Conservation (phyloP, 1,284 basidiomycete species). For the Exobasidium cylindrosporum region DNA sequence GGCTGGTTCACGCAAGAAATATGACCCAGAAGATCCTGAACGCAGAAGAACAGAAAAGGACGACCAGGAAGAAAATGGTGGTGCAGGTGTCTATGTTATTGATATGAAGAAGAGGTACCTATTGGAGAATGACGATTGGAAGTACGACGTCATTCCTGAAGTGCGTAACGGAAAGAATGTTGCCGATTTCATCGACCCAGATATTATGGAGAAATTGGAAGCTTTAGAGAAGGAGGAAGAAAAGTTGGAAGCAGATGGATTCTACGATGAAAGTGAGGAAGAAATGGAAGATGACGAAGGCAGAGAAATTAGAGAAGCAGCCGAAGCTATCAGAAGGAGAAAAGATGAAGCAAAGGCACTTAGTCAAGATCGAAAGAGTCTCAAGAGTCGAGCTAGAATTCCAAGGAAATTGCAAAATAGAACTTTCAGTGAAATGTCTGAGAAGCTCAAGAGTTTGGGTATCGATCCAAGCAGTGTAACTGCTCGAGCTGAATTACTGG, state of each 20-base stretch:
- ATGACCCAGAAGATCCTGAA: conserved; percentile 43
- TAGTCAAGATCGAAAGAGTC: conserved; percentile 80
- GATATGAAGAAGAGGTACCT: conserved; percentile 72
- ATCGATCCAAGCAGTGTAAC: conserved; percentile 84
- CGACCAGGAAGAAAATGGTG: conserved; percentile 52
- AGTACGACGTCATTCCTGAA: conserved; percentile 90
- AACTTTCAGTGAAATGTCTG: conserved; percentile 80
- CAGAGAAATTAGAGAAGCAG: conserved; percentile 72
- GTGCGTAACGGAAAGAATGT: conserved; percentile 98
- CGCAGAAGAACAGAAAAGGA: conserved; percentile 48
- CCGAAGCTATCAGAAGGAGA: conserved; percentile 66
- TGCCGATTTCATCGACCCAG: conserved; percentile 98
- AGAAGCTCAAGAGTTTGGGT: conserved; percentile 77
- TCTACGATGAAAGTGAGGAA: conserved; percentile 77
- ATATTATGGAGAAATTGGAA: conserved; percentile 93
- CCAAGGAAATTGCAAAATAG: conserved; percentile 71
- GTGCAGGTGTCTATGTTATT: conserved; percentile 53
- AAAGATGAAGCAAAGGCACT: conserved; percentile 67
- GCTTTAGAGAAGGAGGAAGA: conserved; percentile 97
- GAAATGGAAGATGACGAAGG: conserved; percentile 85
- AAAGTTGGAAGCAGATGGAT: conserved; percentile 84
- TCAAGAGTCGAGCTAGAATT: conserved; percentile 83
- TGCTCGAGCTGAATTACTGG: conserved; percentile 78
- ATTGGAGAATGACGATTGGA: conserved; percentile 88
- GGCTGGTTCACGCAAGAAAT: conserved; percentile 44